Conservation (phyloP, 2,329 filamentous ascomycete genomes). For the Fusarium palustre region DNA sequence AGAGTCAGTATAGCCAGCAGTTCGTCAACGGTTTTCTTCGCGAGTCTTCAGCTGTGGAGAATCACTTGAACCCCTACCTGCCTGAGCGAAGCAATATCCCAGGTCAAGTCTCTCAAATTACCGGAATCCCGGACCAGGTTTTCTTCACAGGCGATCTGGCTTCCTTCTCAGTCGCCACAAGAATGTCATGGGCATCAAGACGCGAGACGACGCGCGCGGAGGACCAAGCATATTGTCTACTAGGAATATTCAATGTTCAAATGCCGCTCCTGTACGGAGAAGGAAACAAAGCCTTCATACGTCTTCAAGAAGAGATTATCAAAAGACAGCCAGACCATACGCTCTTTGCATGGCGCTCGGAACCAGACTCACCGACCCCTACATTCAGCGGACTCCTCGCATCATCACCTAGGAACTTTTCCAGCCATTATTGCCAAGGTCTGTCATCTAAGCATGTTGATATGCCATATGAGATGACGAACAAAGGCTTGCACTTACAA, state of each 20-base stretch:
- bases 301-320: conserved; percentile 53
- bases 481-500: conserved; percentile 14
- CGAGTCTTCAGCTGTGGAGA: background rate
- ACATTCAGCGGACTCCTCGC: conserved; percentile 24
- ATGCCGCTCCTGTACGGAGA: conserved; percentile 55
- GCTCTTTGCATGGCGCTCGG: conserved; percentile 47
- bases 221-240: conserved; percentile 52
- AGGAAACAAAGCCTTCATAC: conserved; percentile 48
- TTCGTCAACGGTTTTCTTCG: conserved; percentile 3
- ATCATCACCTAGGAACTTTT: background rate
- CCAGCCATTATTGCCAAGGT: background rate
- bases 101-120: conserved; percentile 41
- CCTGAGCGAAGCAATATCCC: conserved; percentile 36
- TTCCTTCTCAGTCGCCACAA: conserved; percentile 41
- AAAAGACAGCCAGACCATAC: conserved; percentile 51
- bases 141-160: conserved; percentile 19
- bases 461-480: conserved; percentile 25
- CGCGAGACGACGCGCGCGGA: conserved; percentile 48
- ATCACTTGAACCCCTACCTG: conserved; percentile 20
- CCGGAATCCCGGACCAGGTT: conserved; percentile 36
- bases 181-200: conserved; percentile 52
- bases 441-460: background rate
- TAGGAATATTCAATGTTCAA: conserved; percentile 53
- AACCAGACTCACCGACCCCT: background rate
- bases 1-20: conserved; percentile 11